phyloP scores from a whole-genome alignment of 805 yeast genomes.

The Ogataea minuta region DNA sequence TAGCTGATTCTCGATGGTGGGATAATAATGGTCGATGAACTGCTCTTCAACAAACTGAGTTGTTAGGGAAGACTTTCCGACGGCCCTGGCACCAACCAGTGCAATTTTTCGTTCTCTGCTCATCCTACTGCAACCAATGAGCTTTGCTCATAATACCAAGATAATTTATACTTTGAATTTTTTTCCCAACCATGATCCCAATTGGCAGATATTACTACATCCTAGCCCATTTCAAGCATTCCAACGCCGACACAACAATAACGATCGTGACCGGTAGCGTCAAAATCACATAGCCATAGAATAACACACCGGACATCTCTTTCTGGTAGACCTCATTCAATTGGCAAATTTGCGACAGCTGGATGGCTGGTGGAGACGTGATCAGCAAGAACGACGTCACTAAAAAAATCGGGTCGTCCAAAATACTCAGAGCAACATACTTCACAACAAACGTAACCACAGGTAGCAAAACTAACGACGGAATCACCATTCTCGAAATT shows the following conservation, averaged over 20 bases:
- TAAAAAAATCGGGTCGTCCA: constrained; percentile 79
- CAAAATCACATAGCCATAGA: constrained; percentile 77
- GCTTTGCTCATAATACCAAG: neutral
- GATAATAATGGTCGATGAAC: constrained; percentile 85
- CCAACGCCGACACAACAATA: constrained; percentile 67
- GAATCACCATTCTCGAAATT: constrained; percentile 74
- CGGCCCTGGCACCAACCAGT: constrained; percentile 83
- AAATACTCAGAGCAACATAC: constrained; percentile 59
- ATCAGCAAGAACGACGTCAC: constrained; percentile 75
- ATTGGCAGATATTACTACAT: constrained; percentile 10
- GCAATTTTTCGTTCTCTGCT: constrained; percentile 70
- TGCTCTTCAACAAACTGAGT: constrained; percentile 85
- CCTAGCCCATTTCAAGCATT: constrained; percentile 42
- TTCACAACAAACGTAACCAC: constrained; percentile 62
- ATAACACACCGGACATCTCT: constrained; percentile 79
- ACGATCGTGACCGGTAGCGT: constrained; percentile 74
- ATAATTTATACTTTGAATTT: constrained; percentile 1
- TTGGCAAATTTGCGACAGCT: constrained; percentile 77
- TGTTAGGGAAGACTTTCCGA: constrained; percentile 83
- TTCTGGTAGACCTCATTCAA: constrained; percentile 71
- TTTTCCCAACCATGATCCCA: constrained; percentile 1
- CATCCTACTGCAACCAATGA: constrained; percentile 14
- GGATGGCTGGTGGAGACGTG: constrained; percentile 82
- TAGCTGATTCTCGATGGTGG: constrained; percentile 86
- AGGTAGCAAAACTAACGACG: constrained; percentile 67